A percentile compares a stretch with the other conserved stretches of the same genome.
Evolutionary conservation across 73 alveolate species (phyloP).

Genomic region (Blepharisma stoltei): DNA sequence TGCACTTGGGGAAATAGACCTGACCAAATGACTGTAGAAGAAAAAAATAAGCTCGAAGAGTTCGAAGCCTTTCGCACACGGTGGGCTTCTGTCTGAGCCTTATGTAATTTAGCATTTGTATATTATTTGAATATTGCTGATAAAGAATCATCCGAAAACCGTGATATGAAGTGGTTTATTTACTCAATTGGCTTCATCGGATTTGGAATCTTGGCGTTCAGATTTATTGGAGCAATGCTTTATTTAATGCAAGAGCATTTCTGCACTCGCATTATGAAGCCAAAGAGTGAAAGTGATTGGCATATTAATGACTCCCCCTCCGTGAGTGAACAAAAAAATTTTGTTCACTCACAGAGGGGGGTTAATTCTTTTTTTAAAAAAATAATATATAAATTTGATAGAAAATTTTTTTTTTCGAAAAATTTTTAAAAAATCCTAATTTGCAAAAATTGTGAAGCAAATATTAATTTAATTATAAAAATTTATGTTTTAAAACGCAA

Average conservation of each 20-base stretch:
- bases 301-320: too few species aligned
- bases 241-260: neutral
- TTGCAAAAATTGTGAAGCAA: too few species aligned
- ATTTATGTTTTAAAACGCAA: too few species aligned
- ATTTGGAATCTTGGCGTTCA: neutral
- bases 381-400: too few species aligned
- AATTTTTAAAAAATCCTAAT: too few species aligned
- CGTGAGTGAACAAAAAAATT: too few species aligned
- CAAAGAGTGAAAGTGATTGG: too few species aligned
- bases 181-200: neutral
- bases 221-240: neutral
- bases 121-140: neutral
- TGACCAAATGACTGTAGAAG: conserved; percentile 21
- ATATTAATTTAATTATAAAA: too few species aligned
- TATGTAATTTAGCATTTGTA: conserved; percentile 14
- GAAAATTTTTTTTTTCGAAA: too few species aligned
- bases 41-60: conserved; percentile 16
- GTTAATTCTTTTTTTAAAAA: too few species aligned
- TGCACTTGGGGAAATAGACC: conserved; percentile 35
- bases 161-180: neutral
- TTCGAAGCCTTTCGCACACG: conserved; percentile 26
- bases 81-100: conserved; percentile 6
- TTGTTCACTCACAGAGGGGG: too few species aligned
- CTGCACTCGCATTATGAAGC: neutral
- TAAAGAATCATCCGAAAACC: neutral